Base-by-base conservation (phyloP, 805 yeast species). In the Blastobotrys terrestris region DNA sequence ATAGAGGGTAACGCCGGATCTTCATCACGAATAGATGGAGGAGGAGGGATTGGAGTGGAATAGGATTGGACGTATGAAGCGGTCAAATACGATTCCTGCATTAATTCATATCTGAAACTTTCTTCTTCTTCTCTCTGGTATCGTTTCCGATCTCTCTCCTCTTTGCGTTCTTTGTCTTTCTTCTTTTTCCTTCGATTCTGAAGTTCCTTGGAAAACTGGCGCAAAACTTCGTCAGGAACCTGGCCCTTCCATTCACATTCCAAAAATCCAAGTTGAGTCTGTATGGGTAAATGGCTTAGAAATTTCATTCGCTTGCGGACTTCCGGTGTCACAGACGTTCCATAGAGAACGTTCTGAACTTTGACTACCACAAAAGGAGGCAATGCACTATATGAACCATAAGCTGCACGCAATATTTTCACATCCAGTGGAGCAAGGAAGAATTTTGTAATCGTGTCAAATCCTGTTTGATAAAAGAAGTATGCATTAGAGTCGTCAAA, bases 371-470 rank as follows among this genome's bases (percentile, higher is more conserved):
- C 63, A 1, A 78, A 70, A 3, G 84, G 65, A 0, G 99, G 99
- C 58, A 92, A 81, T 16, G 74, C 67, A 0, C 80, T 70, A 59
- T 85, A 91, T 11, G 74, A 70, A 1, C 81, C 81, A 67, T 80
- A 89, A 1, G 83, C 75, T 1, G 80, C 65, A 55, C 79, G 77
- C 53, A 92, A 69, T 16, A 92, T 81, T 55, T 85, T 85, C 26
- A 87, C 77, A 65, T 94, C 99, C 44, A 94, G 71, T 3, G 88
- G 82, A 0, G 96, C 81, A 15, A 92, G 70, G 46, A 87, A 85
- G 65, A 72, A 89, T 55, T 78, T 77, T 1, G 84, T 79, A 2
- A 83, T 68, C 0, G 91, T 76, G 56, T 81, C 80, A 66, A 87
- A 84, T 0, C 84, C 80, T 0, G 94, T 82, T 63, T 91, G 91